Conservation (phyloP, 495 filamentous ascomycete genomes). For the Neurospora sublineolata region DNA sequence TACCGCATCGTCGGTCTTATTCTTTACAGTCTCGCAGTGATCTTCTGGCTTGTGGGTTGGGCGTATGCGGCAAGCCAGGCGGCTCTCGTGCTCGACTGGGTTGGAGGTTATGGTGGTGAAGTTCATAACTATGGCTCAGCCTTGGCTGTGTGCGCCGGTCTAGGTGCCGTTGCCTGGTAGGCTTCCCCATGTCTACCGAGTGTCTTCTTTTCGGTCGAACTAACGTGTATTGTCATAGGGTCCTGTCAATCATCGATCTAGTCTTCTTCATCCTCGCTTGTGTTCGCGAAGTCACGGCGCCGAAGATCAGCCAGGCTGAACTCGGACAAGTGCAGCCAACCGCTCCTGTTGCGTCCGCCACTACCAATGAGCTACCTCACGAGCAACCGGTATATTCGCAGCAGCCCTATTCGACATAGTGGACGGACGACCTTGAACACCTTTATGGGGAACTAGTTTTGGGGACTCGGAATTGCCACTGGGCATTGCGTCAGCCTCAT, state of each 20-base stretch:
- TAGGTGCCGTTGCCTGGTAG: slow-evolving; percentile 30
- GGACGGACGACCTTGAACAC: neutral
- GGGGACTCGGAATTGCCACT: neutral
- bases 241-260: slow-evolving; percentile 24
- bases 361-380: slow-evolving; percentile 2
- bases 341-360: neutral
- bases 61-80: slow-evolving; percentile 27
- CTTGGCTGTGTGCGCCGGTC: slow-evolving; percentile 25
- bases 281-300: slow-evolving; percentile 7
- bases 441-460: neutral
- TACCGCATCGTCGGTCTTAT: slow-evolving; percentile 23
- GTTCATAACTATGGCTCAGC: slow-evolving; percentile 13
- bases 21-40: slow-evolving; percentile 19
- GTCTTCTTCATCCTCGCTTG: slow-evolving; percentile 25
- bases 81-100: slow-evolving; percentile 9
- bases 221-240: slow-evolving; percentile 11
- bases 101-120: neutral
- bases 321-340: slow-evolving; percentile 22
- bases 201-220: neutral
- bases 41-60: slow-evolving; percentile 35
- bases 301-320: slow-evolving; percentile 14
- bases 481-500: neutral
- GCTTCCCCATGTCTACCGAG: neutral
- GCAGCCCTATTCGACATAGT: slow-evolving; percentile 5
- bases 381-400: slow-evolving; percentile 8